Conservation (phyloP, 2,329 filamentous ascomycete species). For the Tympanopsis confertula region DNA sequence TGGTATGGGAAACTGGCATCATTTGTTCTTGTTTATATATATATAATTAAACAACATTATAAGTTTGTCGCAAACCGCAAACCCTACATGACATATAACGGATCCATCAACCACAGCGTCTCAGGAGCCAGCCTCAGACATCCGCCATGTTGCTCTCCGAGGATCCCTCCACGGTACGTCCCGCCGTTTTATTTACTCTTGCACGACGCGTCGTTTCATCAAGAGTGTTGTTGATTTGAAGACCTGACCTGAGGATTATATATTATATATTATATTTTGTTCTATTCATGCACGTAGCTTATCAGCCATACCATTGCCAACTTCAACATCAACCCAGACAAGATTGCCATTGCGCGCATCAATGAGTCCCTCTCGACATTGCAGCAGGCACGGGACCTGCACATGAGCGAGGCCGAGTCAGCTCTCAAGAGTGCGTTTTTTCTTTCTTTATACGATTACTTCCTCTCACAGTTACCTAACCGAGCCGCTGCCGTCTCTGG, state of each 20-base stretch:
- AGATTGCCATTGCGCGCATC: constrained; percentile 70
- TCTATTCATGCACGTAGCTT: constrained; percentile 41
- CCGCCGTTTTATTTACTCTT: constrained; percentile 2
- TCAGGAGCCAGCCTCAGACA: constrained; percentile 3
- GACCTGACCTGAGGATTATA: too few species aligned
- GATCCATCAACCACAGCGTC: constrained; percentile 2
- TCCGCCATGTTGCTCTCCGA: constrained; percentile 76
- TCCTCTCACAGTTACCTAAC: constrained; percentile 9
- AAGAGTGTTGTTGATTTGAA: too few species aligned
- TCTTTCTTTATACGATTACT: constrained; percentile 10
- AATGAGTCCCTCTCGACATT: constrained; percentile 72
- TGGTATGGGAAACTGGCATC: too few species aligned
- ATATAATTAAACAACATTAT: too few species aligned
- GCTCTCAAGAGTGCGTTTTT: constrained; percentile 43
- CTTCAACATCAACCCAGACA: constrained; percentile 90
- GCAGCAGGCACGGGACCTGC: constrained; percentile 71
- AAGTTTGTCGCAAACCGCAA: too few species aligned
- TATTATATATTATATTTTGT: too few species aligned
- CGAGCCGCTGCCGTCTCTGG: constrained; percentile 12
- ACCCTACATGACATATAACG: too few species aligned
- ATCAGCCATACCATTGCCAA: constrained; percentile 85
- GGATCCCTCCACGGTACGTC: constrained; percentile 69
- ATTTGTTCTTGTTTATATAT: too few species aligned
- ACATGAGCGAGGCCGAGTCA: constrained; percentile 58
- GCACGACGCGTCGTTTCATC: too few species aligned